Conservation (phyloP, 73 alveolate species). For the Durusdinium trenchii region DNA sequence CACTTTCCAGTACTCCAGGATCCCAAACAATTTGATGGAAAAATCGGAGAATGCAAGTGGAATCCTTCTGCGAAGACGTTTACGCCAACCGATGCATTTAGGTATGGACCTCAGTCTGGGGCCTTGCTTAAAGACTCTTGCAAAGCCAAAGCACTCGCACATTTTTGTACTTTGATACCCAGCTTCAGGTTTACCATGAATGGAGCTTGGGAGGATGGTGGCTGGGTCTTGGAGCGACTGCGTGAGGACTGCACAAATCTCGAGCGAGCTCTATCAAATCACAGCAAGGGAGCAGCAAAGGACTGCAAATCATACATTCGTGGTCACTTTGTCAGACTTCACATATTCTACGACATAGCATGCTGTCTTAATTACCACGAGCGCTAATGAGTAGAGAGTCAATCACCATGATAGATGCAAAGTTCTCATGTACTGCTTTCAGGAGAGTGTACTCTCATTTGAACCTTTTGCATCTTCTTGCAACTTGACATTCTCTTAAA, state of each 20-base stretch:
- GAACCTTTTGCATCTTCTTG: too few species aligned
- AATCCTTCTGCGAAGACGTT: constrained; percentile 80
- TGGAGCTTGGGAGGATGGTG: constrained; percentile 87
- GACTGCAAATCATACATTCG: too few species aligned
- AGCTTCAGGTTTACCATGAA: constrained; percentile 73
- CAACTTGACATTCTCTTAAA: too few species aligned
- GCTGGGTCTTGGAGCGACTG: constrained; percentile 84
- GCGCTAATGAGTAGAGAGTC: background rate
- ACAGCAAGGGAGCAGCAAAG: background rate
- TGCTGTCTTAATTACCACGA: background rate
- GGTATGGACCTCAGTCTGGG: background rate
- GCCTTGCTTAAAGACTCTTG: background rate
- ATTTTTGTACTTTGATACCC: too few species aligned
- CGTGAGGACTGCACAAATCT: constrained; percentile 30
- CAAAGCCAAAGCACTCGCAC: background rate
- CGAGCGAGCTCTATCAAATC: background rate
- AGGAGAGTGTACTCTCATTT: too few species aligned
- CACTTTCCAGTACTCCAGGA: constrained; percentile 4
- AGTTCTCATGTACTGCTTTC: background rate
- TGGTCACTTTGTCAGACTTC: too few species aligned
- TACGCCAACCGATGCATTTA: constrained; percentile 63
- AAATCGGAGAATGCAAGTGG: constrained; percentile 85
- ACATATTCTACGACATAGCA: too few species aligned
- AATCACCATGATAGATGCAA: background rate
- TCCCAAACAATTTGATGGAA: constrained; percentile 59